A percentile compares a stretch with the other conserved stretches of the same genome.
Conservation (phyloP, 164 flowering plant species). For the Echeveria elegans region DNA sequence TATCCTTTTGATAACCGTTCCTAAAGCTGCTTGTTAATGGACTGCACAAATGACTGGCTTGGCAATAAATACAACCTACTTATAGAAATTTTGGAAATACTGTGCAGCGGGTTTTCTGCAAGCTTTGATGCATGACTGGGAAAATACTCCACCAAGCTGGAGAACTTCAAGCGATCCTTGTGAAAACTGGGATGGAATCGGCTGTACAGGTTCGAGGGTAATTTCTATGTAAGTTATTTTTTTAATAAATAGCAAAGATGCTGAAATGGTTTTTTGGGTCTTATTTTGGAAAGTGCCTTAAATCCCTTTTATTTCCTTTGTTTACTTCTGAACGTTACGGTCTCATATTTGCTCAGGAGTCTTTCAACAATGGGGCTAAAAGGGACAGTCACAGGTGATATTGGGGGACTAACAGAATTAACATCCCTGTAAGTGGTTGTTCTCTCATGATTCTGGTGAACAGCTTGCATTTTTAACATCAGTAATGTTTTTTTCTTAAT, state of each 20-base stretch:
- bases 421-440: conserved; percentile 53
- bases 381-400: conserved; percentile 66
- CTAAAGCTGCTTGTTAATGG: no score
- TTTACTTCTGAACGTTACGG: background rate
- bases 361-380: conserved; percentile 64
- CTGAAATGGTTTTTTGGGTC: no score
- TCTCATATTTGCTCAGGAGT: conserved; percentile 36
- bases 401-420: conserved; percentile 64
- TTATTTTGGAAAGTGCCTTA: no score
- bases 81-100: no score
- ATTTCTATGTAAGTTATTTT: background rate
- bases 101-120: conserved; percentile 45
- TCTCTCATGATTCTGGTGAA: background rate
- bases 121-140: conserved; percentile 49
- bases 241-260: no score
- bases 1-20: no score
- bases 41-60: no score
- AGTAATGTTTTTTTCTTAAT: background rate
- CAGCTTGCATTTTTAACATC: background rate
- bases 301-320: no score
- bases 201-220: conserved; percentile 41
- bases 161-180: conserved; percentile 62
- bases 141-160: conserved; percentile 83
- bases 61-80: no score
- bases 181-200: conserved; percentile 77